Percentiles rank a stretch among this genome's conserved stretches.
Evolutionary conservation across 2,329 filamentous ascomycete species (phyloP).

Genomic region (Colletotrichum neosansevieriae): DNA sequence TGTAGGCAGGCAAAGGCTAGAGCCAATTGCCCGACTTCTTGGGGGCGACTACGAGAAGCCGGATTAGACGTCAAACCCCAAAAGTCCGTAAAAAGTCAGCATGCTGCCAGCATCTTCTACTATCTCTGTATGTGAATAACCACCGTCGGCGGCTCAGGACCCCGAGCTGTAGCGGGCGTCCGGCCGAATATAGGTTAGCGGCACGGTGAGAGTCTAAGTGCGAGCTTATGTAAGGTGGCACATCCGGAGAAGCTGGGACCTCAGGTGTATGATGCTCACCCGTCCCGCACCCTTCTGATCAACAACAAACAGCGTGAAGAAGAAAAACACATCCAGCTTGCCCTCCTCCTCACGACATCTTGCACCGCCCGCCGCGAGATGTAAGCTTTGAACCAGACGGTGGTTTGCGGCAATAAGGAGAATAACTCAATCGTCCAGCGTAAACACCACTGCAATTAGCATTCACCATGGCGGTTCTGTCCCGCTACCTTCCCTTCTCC

Average conservation of each 20-base stretch:
- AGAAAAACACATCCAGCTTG: not conserved
- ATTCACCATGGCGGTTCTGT: conserved; percentile 47
- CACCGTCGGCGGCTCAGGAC: not conserved
- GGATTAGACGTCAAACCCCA: not conserved
- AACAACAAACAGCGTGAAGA: conserved; percentile 32
- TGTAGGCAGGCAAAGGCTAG: conserved; percentile 11
- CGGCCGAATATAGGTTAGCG: conserved; percentile 10
- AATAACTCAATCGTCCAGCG: conserved; percentile 28
- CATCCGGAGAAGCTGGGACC: conserved; percentile 17
- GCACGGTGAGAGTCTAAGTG: conserved; percentile 7
- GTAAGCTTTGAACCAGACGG: conserved; percentile 29
- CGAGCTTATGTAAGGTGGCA: conserved; percentile 36
- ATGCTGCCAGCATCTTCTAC: not conserved
- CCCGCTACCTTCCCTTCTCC: conserved; percentile 68
- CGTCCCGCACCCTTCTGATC: conserved; percentile 36
- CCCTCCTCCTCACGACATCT: not conserved
- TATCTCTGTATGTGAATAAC: not conserved
- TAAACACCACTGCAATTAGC: conserved; percentile 15
- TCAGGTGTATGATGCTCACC: conserved; percentile 36
- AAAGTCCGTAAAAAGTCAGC: conserved; percentile 4
- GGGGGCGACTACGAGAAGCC: not conserved
- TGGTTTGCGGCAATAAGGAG: conserved; percentile 34
- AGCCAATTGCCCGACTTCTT: not conserved
- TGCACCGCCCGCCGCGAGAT: conserved; percentile 27
- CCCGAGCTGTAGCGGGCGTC: conserved; percentile 14